phyloP scores from a whole-genome alignment of 805 yeast species.

The Yamadazyma ubonensis region DNA sequence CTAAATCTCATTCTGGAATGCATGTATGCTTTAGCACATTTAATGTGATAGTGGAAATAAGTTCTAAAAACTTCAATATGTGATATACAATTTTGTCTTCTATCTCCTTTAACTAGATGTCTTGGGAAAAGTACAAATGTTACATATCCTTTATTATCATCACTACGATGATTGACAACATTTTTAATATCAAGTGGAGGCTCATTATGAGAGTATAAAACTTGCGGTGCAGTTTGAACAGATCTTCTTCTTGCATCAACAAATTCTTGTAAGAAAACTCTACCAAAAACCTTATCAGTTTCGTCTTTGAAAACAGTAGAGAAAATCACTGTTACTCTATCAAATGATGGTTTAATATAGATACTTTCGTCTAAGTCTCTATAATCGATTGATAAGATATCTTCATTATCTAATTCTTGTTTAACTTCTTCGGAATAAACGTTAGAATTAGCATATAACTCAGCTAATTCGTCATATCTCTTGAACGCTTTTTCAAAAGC shows the following conservation, averaged over 20 bases:
- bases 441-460: constrained; percentile 41
- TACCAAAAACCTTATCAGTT: constrained; percentile 89
- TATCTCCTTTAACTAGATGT: constrained; percentile 60
- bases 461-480: constrained; percentile 69
- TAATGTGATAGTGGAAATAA: constrained; percentile 97
- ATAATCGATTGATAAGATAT: constrained; percentile 71
- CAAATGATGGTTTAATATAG: constrained; percentile 87
- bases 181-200: constrained; percentile 78
- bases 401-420: constrained; percentile 47
- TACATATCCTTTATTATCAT: constrained; percentile 50
- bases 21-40: constrained; percentile 96
- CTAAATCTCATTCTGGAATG: constrained; percentile 98
- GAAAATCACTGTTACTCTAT: constrained; percentile 94
- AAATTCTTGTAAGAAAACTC: constrained; percentile 87
- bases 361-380: constrained; percentile 87
- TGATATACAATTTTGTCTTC: constrained; percentile 82
- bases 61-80: constrained; percentile 92
- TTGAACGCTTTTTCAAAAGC: constrained; percentile 86
- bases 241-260: constrained; percentile 95
- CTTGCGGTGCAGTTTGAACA: constrained; percentile 98
- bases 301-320: constrained; percentile 95
- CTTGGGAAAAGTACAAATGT: constrained; percentile 79
- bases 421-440: constrained; percentile 46
- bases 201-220: constrained; percentile 80
- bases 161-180: constrained; percentile 32